Conservation (phyloP, 352 stramenopile genomes). For the Globisporangium nunn region DNA sequence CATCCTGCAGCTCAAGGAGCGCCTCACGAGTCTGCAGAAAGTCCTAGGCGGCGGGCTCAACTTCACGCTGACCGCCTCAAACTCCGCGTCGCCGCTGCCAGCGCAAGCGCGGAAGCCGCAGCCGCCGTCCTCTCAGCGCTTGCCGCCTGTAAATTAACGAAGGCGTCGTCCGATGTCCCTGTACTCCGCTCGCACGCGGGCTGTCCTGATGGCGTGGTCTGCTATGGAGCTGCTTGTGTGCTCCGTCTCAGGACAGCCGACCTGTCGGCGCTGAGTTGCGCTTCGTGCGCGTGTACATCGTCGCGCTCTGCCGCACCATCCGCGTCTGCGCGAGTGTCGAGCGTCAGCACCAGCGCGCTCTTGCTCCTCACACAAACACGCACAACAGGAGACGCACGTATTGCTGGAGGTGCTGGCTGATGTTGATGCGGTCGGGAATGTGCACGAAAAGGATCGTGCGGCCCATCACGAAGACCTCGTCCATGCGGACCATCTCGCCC, state of each 20-base stretch:
- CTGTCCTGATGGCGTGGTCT: not conserved
- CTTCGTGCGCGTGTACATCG: slow-evolving; percentile 78
- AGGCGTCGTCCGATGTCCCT: not conserved
- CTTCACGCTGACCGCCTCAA: slow-evolving; percentile 37
- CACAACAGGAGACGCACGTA: slow-evolving; percentile 33
- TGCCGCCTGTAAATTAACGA: slow-evolving; percentile 53
- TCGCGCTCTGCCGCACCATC: slow-evolving; percentile 71
- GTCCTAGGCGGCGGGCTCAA: slow-evolving; percentile 46
- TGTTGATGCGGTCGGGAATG: slow-evolving; percentile 82
- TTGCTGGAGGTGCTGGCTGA: slow-evolving; percentile 70
- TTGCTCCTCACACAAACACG: not conserved
- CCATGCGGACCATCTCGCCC: slow-evolving; percentile 50
- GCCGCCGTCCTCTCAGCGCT: slow-evolving; percentile 27
- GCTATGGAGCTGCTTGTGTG: too few relatives aligned
- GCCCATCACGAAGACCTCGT: slow-evolving; percentile 87
- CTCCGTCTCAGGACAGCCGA: not conserved
- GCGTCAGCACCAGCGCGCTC: not conserved
- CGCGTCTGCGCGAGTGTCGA: slow-evolving; percentile 30
- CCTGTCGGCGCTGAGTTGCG: slow-evolving; percentile 14
- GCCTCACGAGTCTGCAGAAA: slow-evolving; percentile 57
- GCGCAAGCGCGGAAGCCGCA: slow-evolving; percentile 5
- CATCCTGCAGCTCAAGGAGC: slow-evolving; percentile 66
- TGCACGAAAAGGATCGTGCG: slow-evolving; percentile 82
- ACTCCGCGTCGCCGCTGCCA: slow-evolving; percentile 11
- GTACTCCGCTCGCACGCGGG: too few relatives aligned